Evolutionary conservation across 1,284 basidiomycete genomes (phyloP), one percentile per base, ranked within the genome.

Genomic region (Moesziomyces sp.): DNA sequence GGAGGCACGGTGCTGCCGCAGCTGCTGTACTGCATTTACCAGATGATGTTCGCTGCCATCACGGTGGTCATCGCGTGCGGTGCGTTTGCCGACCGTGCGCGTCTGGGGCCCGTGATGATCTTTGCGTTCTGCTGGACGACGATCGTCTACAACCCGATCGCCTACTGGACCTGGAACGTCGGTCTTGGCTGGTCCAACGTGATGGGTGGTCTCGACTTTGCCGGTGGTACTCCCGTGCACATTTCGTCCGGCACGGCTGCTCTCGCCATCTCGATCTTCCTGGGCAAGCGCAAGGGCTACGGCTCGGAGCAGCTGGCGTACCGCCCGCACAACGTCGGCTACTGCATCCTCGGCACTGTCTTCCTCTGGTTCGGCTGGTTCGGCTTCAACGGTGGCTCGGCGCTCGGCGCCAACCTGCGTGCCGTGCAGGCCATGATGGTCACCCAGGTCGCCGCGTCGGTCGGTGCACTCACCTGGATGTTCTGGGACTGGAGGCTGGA

Each of bases 61-160:
- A 93, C 88, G 34, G 83, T 84, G 28, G 86, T 86, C 50, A 89
- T 97, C 74, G 93, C 93, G 18, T 88, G 93, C 52, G 94, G 95
- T 78, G 96, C 93, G 24, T 90, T 96, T 69, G 93, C 95, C 23
- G 96, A 98, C 84, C 93, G 94, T 56, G 90, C 90, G 18, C 90
- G 91, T 18, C 88, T 98, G 10, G 93, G 93, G 0, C 96, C 95
- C 2, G 86, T 93, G 63, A 87, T 96, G 52, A 88, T 95, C 66
- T 97, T 74, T 35, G 88, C 92, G 74, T 97, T 98, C 85, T 83
- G 90, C 64, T 99, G 96, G 94, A 87, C 91, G 13, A 97, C 95
- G 4, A 85, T 97, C 68, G 94, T 97, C 35, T 97, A 97, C 86
- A 79, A 74, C 66, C 83, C 82, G 35, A 76, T 84, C 51, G 82